These are phyloP conservation scores for Acanthamoeba lugdunensis DNA, from an alignment of 208 protist genomes.

Conservation along the genomic window DNA sequence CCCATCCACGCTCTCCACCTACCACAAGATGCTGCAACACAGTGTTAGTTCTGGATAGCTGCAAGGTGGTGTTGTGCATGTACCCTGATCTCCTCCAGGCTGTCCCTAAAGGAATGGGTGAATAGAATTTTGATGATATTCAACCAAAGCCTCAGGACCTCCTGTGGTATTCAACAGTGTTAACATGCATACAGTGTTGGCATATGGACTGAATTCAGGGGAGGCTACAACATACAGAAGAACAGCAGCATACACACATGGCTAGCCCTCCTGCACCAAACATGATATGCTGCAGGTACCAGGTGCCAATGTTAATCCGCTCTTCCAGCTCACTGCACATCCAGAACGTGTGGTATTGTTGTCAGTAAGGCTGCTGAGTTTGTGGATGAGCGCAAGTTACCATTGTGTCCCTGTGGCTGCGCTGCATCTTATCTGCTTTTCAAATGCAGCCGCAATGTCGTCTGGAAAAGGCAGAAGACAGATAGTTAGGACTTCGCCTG, in stretches of 20 bases:
- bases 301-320: constrained; percentile 3
- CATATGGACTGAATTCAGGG: not conserved
- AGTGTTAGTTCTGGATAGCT: not conserved
- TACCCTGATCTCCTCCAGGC: not conserved
- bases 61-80: not conserved
- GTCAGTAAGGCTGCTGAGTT: not conserved
- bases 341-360: not conserved
- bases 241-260: not conserved
- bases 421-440: constrained; percentile 55
- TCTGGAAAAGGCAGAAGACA: not conserved
- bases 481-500: too few species aligned
- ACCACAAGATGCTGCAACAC: not conserved
- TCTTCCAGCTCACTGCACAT: constrained; percentile 31
- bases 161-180: not conserved
- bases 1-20: not conserved
- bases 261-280: not conserved
- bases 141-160: not conserved
- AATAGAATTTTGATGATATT: not conserved
- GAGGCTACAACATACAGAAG: not conserved
- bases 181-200: not conserved
- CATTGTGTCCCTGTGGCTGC: constrained; percentile 4
- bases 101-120: not conserved
- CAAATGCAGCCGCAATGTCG: constrained; percentile 16
- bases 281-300: not conserved
- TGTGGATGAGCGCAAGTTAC: not conserved